These are phyloP conservation scores for Fusarium marasasianum DNA, from an alignment of 2,329 filamentous ascomycete genomes.

Conservation along the genomic window DNA sequence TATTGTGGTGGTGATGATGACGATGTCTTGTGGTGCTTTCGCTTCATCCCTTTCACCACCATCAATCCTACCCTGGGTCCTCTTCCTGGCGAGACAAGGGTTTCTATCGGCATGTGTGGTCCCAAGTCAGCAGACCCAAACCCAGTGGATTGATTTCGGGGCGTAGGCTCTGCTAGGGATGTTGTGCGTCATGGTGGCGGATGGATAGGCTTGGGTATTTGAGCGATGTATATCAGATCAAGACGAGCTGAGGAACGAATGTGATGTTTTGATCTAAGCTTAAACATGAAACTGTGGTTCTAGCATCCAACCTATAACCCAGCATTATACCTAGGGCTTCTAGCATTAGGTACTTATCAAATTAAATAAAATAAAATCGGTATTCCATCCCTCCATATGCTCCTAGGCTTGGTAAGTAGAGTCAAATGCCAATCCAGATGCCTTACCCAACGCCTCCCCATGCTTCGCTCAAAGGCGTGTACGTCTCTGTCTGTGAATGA, in stretches of 20 bases:
- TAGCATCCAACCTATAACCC: slow-evolving; percentile 2
- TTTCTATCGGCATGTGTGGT: slow-evolving; percentile 45
- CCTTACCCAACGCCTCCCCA: slow-evolving; percentile 12
- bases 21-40: slow-evolving; percentile 51
- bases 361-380: neutral
- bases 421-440: slow-evolving; percentile 16
- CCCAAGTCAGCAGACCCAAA: slow-evolving; percentile 3
- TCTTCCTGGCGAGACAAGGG: slow-evolving; percentile 50
- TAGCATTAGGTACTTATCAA: slow-evolving; percentile 3
- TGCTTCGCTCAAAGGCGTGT: neutral
- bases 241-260: slow-evolving; percentile 8
- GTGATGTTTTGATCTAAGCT: slow-evolving; percentile 18
- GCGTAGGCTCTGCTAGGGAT: neutral
- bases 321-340: neutral
- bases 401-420: slow-evolving; percentile 11
- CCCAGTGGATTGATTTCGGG: neutral
- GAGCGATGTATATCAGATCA: neutral
- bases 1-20: slow-evolving; percentile 51
- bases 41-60: slow-evolving; percentile 51
- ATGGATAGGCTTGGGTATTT: neutral
- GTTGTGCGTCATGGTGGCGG: neutral
- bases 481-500: neutral
- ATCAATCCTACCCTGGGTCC: slow-evolving; percentile 47
- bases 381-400: slow-evolving; percentile 7
- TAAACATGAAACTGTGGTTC: slow-evolving; percentile 2